A percentile compares a stretch with the other conserved stretches of the same genome.
Evolutionary conservation across 176 grass and related monocot genomes (phyloP).

Genomic region (Bothriochloa decipiens): DNA sequence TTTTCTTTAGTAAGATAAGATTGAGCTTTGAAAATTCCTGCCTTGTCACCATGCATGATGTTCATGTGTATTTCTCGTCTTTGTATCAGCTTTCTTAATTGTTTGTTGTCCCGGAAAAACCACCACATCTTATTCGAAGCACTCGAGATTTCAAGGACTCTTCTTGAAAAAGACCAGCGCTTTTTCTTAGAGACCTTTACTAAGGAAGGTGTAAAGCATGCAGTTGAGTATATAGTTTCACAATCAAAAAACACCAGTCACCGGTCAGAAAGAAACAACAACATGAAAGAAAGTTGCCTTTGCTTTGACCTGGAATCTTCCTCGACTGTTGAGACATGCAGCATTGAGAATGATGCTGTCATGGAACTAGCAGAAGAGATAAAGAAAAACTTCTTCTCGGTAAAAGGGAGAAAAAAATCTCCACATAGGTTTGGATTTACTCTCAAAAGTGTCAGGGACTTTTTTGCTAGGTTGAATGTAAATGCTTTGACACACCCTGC

Average conservation of each 20-base stretch:
- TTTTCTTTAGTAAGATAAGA: not conserved
- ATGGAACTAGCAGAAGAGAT: slow-evolving; percentile 55
- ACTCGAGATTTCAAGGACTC: slow-evolving; percentile 50
- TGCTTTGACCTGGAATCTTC: slow-evolving; percentile 49
- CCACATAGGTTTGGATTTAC: slow-evolving; percentile 34
- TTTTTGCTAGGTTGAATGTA: slow-evolving; percentile 42
- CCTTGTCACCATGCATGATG: slow-evolving; percentile 20
- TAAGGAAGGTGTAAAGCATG: slow-evolving; percentile 65
- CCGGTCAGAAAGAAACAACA: slow-evolving; percentile 22
- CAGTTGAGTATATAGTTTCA: slow-evolving; percentile 47
- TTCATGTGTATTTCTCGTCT: slow-evolving; percentile 16
- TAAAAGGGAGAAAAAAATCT: slow-evolving; percentile 36
- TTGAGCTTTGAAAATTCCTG: not conserved
- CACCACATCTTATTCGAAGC: slow-evolving; percentile 50
- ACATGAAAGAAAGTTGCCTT: slow-evolving; percentile 41
- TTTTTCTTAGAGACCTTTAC: slow-evolving; percentile 54
- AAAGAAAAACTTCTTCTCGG: slow-evolving; percentile 40
- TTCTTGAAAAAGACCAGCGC: slow-evolving; percentile 50
- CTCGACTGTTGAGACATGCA: slow-evolving; percentile 37
- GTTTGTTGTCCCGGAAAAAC: slow-evolving; percentile 56
- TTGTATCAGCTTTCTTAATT: slow-evolving; percentile 59
- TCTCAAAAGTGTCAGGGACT: slow-evolving; percentile 34
- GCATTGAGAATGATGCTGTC: slow-evolving; percentile 47
- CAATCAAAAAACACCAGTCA: slow-evolving; percentile 32
- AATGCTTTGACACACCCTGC: slow-evolving; percentile 22